Base-by-base conservation (phyloP, 192 early-diverging fungal genomes). In the Backusella tarrabulga region DNA sequence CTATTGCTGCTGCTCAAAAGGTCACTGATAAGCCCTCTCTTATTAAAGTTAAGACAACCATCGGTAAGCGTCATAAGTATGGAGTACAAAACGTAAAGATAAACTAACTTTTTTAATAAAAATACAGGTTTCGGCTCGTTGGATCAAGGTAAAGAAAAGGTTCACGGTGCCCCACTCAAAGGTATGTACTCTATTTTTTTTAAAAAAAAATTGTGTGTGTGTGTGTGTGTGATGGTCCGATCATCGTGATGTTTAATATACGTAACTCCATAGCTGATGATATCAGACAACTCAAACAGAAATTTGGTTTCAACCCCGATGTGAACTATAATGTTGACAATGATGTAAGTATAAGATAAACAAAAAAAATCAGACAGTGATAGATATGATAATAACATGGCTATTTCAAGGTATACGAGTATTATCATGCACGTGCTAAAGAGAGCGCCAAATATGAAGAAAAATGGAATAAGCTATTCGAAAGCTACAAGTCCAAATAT, bases 41-140 rank as follows among this genome's bases (percentile, higher is more conserved):
- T 63, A 98, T 98, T 88, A 89, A 91, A 76, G 82, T 98, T 84
- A 86, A 86, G 75, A 99, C 98, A 44, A 96, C 92, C n/a, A 99
- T 99, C 60, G 98, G 97, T 44, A 74, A 70, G 72, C 68, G 56
- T 12, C 56, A 60, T 23, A 60, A 26, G 6, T 26, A 52, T 60
- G 7, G 3, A 4, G 12, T 60, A 14, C 4, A 26, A n/a, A 60
- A 14, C 0, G 23, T 50, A 50, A 60, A 2, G 21, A 26, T 60
- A 60, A 26, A 2, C 9, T 26, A 60, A 60, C 17, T 19, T 26
- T 60, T 60, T 60, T 60, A 56, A 56, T 26, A 56, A 54, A 56
- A 56, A 56, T 23, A n/a, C 21, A 75, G 73, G 80, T 72, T 97
- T 88, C 71, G 98, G 97, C 36, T 96, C 97, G 14, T 84, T 92